A percentile compares a stretch with the other conserved stretches of the same genome.
Evolutionary conservation across 768 basidiomycete genomes (phyloP).

Genomic region (Lactifluus subvellereus): DNA sequence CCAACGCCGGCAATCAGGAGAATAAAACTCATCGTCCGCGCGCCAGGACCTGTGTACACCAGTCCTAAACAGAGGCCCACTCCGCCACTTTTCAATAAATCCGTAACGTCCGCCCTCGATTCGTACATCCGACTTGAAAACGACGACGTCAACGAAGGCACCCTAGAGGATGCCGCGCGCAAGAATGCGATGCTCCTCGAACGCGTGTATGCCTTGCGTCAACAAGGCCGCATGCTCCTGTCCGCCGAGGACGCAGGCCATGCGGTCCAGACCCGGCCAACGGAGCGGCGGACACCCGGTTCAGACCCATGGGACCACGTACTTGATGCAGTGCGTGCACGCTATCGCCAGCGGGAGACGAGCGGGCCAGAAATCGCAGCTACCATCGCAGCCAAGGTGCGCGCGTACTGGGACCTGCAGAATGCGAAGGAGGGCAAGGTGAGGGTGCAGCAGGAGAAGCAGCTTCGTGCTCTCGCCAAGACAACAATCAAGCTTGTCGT

Average conservation of each 20-base stretch:
- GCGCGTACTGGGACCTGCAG: constrained; percentile 69
- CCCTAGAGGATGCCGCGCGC: constrained; percentile 35
- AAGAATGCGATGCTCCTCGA: constrained; percentile 43
- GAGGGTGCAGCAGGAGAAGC: constrained; percentile 56
- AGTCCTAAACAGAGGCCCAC: constrained; percentile 65
- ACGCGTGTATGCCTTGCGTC: constrained; percentile 39
- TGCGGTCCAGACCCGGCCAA: constrained; percentile 17
- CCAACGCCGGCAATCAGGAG: constrained; percentile 47
- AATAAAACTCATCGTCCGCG: constrained; percentile 60
- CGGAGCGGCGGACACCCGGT: constrained; percentile 25
- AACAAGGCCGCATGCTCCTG: constrained; percentile 43
- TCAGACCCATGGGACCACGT: constrained; percentile 57
- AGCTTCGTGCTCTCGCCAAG: constrained; percentile 61
- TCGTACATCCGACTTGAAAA: constrained; percentile 57
- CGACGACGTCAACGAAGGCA: constrained; percentile 40
- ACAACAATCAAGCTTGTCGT: constrained; percentile 63
- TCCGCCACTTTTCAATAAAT: constrained; percentile 44
- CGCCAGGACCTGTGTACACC: constrained; percentile 53
- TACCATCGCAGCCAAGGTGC: constrained; percentile 58
- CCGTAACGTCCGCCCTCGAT: constrained; percentile 49
- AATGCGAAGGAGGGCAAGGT: constrained; percentile 57
- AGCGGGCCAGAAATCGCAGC: constrained; percentile 42
- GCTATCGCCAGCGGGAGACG: constrained; percentile 28
- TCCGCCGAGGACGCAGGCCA: constrained; percentile 33
- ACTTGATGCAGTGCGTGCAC: constrained; percentile 40